Evolutionary conservation across 345 rosid species (phyloP), one percentile per base, ranked within the genome.

Genomic region (Cardamine chenopodiifolia): DNA sequence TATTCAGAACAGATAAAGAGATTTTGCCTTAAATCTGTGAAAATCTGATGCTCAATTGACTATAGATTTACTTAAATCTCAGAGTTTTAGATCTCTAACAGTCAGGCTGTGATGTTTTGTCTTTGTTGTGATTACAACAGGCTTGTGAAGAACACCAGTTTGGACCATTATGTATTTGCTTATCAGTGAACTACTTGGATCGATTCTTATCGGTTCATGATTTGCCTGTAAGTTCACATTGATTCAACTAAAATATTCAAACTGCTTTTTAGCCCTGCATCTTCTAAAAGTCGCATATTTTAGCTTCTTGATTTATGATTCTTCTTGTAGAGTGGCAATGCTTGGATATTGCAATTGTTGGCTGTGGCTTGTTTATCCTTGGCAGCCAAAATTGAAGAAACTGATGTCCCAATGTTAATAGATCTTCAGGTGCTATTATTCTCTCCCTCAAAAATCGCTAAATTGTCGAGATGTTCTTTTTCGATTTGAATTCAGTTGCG

Each of bases 351-450:
- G 83, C 93, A 86, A 69, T 70, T 90, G 77, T 69, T 86, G 50
- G 86, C 87, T 63, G 93, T 88, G 47, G 87, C 91, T 64, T 90
- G 96, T 82, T 82, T 90, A 64, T 88, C 93, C 2, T 63, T 90
- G 53, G 96, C 91, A 29, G 89, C 89, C 63, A 90, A 90, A 86
- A 67, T 88, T 77, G 93, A 87, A 80, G 96, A 90, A 84, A 80
- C 80, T 50, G 72, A 83, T 62, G 86, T 84, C 47, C 96, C 90
- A 18, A 32, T 68, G n/a, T 66, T 79, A 57, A 62, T 85, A 57
- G 87, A 90, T 84, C 82, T 90, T 63, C 93, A 90, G 93, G 96
- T 90, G 11, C 34, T 23, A n/a, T 1, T 34, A 9, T 12, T 47
- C 42, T 37, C 61, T 37, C 53, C 20, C 29, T 8, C 4, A 1